These are phyloP conservation scores for Scheffersomyces coipomensis DNA, from an alignment of 805 yeast species.

Conservation along the genomic window DNA sequence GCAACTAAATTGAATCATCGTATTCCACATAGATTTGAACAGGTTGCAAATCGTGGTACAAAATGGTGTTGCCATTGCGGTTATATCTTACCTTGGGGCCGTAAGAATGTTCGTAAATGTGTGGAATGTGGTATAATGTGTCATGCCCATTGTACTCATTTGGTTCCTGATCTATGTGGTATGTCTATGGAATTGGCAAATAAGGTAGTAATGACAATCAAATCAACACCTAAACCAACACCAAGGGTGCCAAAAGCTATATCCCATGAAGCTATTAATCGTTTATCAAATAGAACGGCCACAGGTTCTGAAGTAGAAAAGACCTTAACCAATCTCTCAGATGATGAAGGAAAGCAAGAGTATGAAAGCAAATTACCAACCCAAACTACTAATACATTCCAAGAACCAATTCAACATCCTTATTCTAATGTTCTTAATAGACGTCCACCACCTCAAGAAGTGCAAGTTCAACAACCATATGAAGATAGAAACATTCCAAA, in stretches of 20 bases:
- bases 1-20: conserved; percentile 88
- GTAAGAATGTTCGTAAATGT: conserved; percentile 89
- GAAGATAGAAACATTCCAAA: conserved; percentile 13
- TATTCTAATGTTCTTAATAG: conserved; percentile 16
- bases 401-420: conserved; percentile 26
- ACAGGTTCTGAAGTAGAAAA: too few species aligned
- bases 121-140: conserved; percentile 93
- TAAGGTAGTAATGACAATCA: conserved; percentile 79
- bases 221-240: conserved; percentile 45
- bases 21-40: conserved; percentile 95
- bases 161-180: conserved; percentile 98
- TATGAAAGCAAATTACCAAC: conserved; percentile 28
- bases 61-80: conserved; percentile 99
- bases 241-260: background rate
- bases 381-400: conserved; percentile 21
- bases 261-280: background rate
- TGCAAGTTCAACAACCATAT: conserved; percentile 8
- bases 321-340: conserved; percentile 6
- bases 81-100: conserved; percentile 91
- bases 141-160: conserved; percentile 86
- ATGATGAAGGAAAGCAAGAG: conserved; percentile 21
- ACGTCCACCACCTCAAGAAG: conserved; percentile 18
- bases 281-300: too few species aligned
- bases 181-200: conserved; percentile 98
- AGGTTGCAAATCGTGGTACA: conserved; percentile 89